phyloP scores from a whole-genome alignment of 2,329 filamentous ascomycete genomes.

The Alternaria rosae region DNA sequence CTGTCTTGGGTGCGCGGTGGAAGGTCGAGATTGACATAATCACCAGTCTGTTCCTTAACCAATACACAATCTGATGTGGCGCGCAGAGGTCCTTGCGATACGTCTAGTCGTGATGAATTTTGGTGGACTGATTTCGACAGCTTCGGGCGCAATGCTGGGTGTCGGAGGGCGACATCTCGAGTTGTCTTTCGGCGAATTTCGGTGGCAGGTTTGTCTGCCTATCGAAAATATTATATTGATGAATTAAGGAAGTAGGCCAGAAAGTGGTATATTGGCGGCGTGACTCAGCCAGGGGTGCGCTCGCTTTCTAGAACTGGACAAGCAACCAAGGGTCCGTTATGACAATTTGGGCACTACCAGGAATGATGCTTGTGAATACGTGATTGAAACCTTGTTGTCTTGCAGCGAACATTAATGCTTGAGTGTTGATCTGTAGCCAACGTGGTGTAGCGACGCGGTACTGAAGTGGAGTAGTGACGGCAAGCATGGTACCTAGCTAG shows the following conservation, averaged over 20 bases:
- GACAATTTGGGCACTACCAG: neutral
- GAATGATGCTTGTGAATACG: neutral
- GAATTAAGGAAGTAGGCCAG: neutral
- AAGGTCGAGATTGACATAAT: constrained; percentile 14
- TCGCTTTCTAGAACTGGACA: neutral
- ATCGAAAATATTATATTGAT: neutral
- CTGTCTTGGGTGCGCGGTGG: constrained; percentile 3
- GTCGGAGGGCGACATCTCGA: neutral
- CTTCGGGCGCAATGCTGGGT: neutral
- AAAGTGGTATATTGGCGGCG: too few relatives aligned
- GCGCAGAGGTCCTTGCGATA: neutral
- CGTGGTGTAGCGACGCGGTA: neutral
- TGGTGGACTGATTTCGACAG: neutral
- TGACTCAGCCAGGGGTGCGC: too few relatives aligned
- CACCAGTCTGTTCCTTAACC: constrained; percentile 11
- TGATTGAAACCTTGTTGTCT: neutral
- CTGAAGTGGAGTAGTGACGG: neutral
- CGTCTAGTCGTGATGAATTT: constrained; percentile 6
- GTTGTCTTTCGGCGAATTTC: neutral
- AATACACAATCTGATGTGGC: constrained; percentile 12
- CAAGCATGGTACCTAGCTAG: neutral
- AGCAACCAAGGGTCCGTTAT: neutral
- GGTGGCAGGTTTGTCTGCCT: neutral
- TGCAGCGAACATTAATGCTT: neutral
- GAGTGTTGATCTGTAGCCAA: neutral